Percentiles rank a stretch among this genome's conserved stretches.
phyloP scores from a whole-genome alignment of 441 rosid species.

The Corymbia calophylla region DNA sequence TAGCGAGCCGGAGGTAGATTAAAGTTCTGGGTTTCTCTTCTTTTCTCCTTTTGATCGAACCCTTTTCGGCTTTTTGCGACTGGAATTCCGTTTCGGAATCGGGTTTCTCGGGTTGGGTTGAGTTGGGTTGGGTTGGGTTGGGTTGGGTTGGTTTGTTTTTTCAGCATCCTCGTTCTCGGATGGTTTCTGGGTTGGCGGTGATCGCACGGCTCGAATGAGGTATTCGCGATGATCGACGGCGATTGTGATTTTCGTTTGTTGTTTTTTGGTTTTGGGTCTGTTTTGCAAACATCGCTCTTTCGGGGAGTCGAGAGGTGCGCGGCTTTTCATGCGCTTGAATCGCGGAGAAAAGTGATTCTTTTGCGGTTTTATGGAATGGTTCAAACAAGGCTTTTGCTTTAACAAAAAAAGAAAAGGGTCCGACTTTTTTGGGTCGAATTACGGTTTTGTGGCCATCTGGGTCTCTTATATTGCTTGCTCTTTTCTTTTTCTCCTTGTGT shows the following conservation, averaged over 20 bases:
- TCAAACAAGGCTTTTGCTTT: slow-evolving; percentile 17
- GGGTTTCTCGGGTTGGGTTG: background rate
- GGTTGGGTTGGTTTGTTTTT: no score
- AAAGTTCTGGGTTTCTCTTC: background rate
- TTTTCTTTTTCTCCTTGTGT: background rate
- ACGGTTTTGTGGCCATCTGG: slow-evolving; percentile 8
- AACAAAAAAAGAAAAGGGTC: slow-evolving; percentile 17
- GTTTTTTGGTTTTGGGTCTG: background rate
- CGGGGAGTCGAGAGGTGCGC: background rate
- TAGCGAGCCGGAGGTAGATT: slow-evolving; percentile 5
- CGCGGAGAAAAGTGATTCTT: slow-evolving; percentile 19
- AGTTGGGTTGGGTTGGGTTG: background rate
- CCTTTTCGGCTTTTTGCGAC: background rate
- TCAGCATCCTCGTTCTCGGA: background rate
- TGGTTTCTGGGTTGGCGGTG: background rate
- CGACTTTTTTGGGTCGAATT: slow-evolving; percentile 28
- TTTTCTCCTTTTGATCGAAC: background rate
- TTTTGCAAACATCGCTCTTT: background rate
- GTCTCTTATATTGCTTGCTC: background rate
- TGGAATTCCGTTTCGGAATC: background rate
- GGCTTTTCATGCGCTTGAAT: slow-evolving; percentile 30
- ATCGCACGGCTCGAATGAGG: background rate
- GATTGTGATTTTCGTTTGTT: background rate
- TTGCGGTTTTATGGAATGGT: slow-evolving; percentile 26
- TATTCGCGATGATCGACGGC: background rate